Evolutionary conservation across 2,329 filamentous ascomycete species (phyloP).

Genomic region (Colletotrichum cuscutae): DNA sequence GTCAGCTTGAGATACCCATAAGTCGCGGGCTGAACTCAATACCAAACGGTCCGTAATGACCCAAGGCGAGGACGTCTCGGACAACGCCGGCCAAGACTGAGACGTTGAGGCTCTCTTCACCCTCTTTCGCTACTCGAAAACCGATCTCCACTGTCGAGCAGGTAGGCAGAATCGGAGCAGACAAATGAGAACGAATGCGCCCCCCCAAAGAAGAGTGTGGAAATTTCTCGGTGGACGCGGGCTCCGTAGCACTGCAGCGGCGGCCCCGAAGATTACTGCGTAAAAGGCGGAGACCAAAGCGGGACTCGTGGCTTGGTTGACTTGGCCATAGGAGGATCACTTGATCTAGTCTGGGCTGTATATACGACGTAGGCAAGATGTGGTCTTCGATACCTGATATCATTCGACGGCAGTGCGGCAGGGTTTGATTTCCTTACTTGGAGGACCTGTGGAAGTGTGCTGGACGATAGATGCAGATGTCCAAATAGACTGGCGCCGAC

Average conservation of each 20-base stretch:
- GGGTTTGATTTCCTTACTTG: neutral
- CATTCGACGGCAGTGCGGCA: neutral
- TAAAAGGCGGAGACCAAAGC: neutral
- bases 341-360: neutral
- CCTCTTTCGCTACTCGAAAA: neutral
- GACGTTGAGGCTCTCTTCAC: neutral
- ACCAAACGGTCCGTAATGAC: neutral
- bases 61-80: neutral
- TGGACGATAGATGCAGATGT: neutral
- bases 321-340: constrained; percentile 6
- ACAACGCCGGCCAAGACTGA: neutral
- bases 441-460: no score
- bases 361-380: neutral
- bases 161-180: neutral
- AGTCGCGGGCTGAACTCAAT: neutral
- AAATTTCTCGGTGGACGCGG: neutral
- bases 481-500: neutral
- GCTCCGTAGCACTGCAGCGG: constrained; percentile 1
- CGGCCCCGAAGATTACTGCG: constrained; percentile 1
- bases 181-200: neutral
- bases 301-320: constrained; percentile 4
- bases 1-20: no score
- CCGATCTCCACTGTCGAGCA: neutral
- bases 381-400: neutral
- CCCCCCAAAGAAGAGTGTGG: neutral